Evolutionary conservation across 495 filamentous ascomycete genomes (phyloP), one percentile per base, ranked within the genome.

Genomic region (Penicillium dipodomyicola): DNA sequence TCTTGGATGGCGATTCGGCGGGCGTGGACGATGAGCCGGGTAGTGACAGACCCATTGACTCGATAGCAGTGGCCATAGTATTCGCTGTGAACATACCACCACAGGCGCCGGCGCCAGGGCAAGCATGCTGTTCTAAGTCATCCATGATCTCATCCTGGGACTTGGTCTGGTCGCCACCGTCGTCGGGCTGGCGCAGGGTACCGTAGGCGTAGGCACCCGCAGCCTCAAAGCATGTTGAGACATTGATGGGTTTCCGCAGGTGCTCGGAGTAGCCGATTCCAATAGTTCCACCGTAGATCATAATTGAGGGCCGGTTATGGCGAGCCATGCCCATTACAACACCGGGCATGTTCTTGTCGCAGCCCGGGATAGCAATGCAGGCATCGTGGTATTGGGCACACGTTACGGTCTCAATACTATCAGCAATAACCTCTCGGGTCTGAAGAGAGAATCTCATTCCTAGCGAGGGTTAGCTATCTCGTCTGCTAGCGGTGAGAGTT

Each of bases 291-390:
- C 94, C 94, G 68, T 97, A 98, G 39, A 89, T 82, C 84, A 89
- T 89, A 59, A 90, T 75, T 0, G 84, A 87, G 5, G 94, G 94
- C 15, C 93, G 84, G 74, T 98, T 97, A 72, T 96, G 91, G 40
- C 94, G 83, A 12, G 91, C 91, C 71, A 90, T 87, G 43, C 82
- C 87, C 85, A 90, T 89, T n/a, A 90, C 74, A 35, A 79, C 80
- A 57, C 94, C 94, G 1, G 94, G 94, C 94, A 98, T 98, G 64
- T 98, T 98, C 79, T 98, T 98, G 72, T 98, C 94, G 67, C 94
- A 98, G 10, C 94, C 94, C 1, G 94, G 92, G 59, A 98, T 93
- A 23, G 90, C 84, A 63, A 98, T 92, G 67, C 92, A 95, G 52
- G 94, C 94, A 62, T 98, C 94, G 69, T 98, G 91, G 51, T 84